Percentiles rank a stretch among this genome's conserved stretches.
Evolutionary conservation across 495 filamentous ascomycete species (phyloP).

Genomic region (Letharia lupina): DNA sequence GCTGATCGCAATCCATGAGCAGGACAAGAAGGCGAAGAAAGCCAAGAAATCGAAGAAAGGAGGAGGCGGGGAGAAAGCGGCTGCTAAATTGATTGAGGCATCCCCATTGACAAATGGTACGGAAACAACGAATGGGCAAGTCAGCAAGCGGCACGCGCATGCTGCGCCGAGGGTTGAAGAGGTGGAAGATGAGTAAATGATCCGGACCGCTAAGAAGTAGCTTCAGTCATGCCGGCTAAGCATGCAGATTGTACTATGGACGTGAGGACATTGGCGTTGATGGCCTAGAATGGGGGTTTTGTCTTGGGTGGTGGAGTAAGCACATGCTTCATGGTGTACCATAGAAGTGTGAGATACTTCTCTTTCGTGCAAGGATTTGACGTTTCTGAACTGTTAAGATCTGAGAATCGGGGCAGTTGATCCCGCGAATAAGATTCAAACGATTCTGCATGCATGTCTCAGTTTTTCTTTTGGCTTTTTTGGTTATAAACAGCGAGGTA

Average conservation of each 20-base stretch:
- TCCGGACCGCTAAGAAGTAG: background rate
- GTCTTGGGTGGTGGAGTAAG: background rate
- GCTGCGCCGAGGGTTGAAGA: constrained; percentile 22
- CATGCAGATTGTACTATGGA: background rate
- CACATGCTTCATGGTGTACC: too few relatives aligned
- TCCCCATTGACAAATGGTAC: background rate
- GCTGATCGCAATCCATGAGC: constrained; percentile 1
- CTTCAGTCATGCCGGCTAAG: background rate
- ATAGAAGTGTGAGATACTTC: too few relatives aligned
- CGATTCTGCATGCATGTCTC: too few relatives aligned
- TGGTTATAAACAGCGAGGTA: too few relatives aligned
- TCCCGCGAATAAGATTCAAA: too few relatives aligned
- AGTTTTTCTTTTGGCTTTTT: too few relatives aligned
- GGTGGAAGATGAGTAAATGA: constrained; percentile 18
- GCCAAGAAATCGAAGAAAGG: constrained; percentile 16
- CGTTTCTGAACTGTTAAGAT: too few relatives aligned
- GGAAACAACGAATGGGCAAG: constrained; percentile 1
- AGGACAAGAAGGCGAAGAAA: constrained; percentile 19
- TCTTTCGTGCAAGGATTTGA: too few relatives aligned
- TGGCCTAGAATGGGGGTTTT: background rate
- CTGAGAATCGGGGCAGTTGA: too few relatives aligned
- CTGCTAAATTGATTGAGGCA: background rate
- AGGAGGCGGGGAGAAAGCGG: background rate
- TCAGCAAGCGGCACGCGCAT: constrained; percentile 12
- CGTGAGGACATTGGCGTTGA: background rate